Evolutionary conservation across 306 rosid genomes (phyloP).

Genomic region (Dryas drummondii): DNA sequence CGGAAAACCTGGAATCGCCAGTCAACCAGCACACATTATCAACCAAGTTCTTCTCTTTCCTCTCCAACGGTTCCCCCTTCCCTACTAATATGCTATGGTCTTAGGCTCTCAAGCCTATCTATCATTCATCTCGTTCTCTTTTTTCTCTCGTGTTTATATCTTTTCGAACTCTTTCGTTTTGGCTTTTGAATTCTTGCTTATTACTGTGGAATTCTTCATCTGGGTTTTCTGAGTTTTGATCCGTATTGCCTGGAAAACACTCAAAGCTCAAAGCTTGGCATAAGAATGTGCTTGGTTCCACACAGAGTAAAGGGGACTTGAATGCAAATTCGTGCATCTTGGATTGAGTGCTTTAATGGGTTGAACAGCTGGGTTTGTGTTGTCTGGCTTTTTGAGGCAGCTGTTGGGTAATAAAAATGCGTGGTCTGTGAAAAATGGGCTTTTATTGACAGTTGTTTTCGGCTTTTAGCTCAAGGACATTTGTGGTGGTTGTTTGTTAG

Average conservation of each 20-base stretch:
- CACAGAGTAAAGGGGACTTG: background rate
- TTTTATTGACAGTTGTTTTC: conserved; percentile 24
- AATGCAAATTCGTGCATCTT: conserved; percentile 25
- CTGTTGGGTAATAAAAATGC: conserved; percentile 11
- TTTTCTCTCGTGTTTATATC: conserved; percentile 8
- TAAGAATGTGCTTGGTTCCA: conserved; percentile 24
- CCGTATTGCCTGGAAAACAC: conserved; percentile 12
- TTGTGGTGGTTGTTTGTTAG: conserved; percentile 17
- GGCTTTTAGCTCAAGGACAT: conserved; percentile 19
- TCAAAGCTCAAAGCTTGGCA: background rate
- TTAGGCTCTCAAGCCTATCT: background rate
- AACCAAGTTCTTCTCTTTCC: conserved; percentile 25
- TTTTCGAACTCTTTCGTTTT: conserved; percentile 2
- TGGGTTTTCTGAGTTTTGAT: conserved; percentile 20
- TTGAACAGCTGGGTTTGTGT: conserved; percentile 31
- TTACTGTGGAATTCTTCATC: conserved; percentile 15
- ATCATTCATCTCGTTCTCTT: background rate
- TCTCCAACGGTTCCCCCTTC: conserved; percentile 43
- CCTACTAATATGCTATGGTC: conserved; percentile 27
- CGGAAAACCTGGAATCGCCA: conserved; percentile 54
- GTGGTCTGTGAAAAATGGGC: conserved; percentile 22
- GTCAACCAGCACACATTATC: conserved; percentile 6
- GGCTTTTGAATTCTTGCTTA: conserved; percentile 16
- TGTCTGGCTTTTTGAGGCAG: conserved; percentile 19
- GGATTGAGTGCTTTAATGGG: conserved; percentile 35